Conservation (phyloP, 306 rosid species). For the Vigna unguiculata region DNA sequence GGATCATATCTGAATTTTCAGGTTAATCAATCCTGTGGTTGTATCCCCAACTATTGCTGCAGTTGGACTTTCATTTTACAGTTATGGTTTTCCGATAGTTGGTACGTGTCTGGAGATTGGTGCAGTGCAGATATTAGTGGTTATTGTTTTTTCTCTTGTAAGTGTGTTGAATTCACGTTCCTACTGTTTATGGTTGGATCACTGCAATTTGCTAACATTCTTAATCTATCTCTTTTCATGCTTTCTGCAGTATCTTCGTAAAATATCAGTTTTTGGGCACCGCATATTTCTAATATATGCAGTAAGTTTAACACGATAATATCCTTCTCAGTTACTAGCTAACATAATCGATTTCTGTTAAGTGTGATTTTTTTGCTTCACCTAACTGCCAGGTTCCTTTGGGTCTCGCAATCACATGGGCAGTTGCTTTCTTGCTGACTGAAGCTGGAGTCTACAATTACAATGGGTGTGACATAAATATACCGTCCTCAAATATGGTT, state of each 20-base stretch:
- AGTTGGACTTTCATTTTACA: constrained; percentile 96
- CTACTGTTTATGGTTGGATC: constrained; percentile 9
- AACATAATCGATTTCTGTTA: constrained; percentile 24
- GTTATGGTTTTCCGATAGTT: constrained; percentile 90
- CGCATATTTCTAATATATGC: constrained; percentile 94
- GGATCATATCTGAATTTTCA: constrained; percentile 56
- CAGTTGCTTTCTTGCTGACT: constrained; percentile 86
- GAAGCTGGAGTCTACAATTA: constrained; percentile 88
- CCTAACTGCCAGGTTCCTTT: constrained; percentile 83
- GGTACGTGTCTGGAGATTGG: constrained; percentile 98
- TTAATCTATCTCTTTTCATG: constrained; percentile 34
- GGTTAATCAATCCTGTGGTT: constrained; percentile 98
- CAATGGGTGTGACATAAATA: constrained; percentile 88
- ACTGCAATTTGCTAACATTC: constrained; percentile 26
- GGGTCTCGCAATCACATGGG: constrained; percentile 97
- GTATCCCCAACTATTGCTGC: constrained; percentile 99
- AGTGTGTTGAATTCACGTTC: constrained; percentile 52
- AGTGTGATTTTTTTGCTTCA: constrained; percentile 40
- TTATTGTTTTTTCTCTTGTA: constrained; percentile 88
- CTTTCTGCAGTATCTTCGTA: constrained; percentile 84
- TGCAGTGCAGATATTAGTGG: constrained; percentile 85
- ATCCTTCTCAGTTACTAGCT: constrained; percentile 8
- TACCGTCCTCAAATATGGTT: constrained; percentile 88
- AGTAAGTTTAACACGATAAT: constrained; percentile 59
- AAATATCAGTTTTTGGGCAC: constrained; percentile 91